Evolutionary conservation across 768 basidiomycete genomes (phyloP).

Genomic region (Rhizopogon sp.): DNA sequence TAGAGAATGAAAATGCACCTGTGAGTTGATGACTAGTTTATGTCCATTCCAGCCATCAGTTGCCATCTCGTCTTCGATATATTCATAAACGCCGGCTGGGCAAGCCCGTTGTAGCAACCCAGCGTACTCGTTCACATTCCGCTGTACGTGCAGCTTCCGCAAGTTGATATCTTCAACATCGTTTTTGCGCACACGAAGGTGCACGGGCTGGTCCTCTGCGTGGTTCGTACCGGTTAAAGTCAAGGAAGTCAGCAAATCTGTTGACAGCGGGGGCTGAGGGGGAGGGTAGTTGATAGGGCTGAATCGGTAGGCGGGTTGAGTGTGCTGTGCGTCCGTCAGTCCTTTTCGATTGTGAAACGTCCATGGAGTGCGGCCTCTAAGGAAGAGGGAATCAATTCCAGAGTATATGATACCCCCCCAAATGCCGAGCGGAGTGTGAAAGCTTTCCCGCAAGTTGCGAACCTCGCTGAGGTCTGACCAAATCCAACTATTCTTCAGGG

Average conservation of each 20-base stretch:
- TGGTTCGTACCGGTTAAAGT: conserved; percentile 93
- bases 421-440: conserved; percentile 73
- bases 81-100: conserved; percentile 96
- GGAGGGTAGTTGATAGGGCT: conserved; percentile 81
- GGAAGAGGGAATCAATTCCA: conserved; percentile 79
- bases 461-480: conserved; percentile 84
- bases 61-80: conserved; percentile 67
- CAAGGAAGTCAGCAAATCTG: conserved; percentile 88
- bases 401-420: conserved; percentile 88
- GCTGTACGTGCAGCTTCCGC: conserved; percentile 61
- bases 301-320: conserved; percentile 58
- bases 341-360: conserved; percentile 69
- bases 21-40: conserved; percentile 93
- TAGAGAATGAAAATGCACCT: conserved; percentile 43
- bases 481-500: conserved; percentile 77
- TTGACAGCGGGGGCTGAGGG: conserved; percentile 85
- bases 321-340: conserved; percentile 63
- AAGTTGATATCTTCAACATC: conserved; percentile 36
- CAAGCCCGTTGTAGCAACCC: conserved; percentile 87
- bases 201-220: conserved; percentile 92
- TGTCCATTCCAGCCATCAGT: conserved; percentile 70
- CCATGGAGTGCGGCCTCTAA: conserved; percentile 88
- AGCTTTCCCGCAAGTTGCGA: conserved; percentile 87
- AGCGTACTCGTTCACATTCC: conserved; percentile 76
- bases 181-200: conserved; percentile 62